phyloP scores from a whole-genome alignment of 441 rosid species.

The Bocquillonia castaneifolia region DNA sequence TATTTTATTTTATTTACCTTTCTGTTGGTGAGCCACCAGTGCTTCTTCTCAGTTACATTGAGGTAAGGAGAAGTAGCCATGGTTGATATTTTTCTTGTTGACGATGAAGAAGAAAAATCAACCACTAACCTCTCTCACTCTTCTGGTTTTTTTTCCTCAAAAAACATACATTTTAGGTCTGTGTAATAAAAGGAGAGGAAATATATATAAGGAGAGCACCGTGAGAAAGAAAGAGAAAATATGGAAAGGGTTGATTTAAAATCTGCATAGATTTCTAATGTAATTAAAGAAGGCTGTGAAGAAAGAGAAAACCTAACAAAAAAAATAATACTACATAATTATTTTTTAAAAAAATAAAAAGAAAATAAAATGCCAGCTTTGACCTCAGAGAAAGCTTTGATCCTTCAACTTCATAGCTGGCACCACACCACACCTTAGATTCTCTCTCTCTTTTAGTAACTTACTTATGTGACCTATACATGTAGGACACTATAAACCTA shows the following conservation, averaged over 20 bases:
- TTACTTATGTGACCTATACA: constrained; percentile 25
- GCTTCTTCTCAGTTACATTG: constrained; percentile 50
- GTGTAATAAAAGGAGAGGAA: constrained; percentile 16
- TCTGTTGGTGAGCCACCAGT: constrained; percentile 91
- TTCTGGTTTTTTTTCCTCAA: neutral
- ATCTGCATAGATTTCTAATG: constrained; percentile 30
- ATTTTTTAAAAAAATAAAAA: neutral
- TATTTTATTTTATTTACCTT: constrained; percentile 38
- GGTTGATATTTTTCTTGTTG: constrained; percentile 20
- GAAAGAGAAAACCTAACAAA: constrained; percentile 16
- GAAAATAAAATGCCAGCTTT: constrained; percentile 45
- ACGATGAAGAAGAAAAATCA: constrained; percentile 27
- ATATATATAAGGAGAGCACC: constrained; percentile 20
- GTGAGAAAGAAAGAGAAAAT: constrained; percentile 17
- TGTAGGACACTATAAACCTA: neutral
- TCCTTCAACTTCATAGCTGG: constrained; percentile 83
- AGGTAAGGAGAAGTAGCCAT: constrained; percentile 53
- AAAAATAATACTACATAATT: neutral
- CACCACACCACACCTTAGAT: constrained; percentile 46
- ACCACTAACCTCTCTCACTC: constrained; percentile 24
- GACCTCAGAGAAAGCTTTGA: constrained; percentile 62
- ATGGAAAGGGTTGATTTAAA: constrained; percentile 27
- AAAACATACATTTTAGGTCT: constrained; percentile 19
- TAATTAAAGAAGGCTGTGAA: constrained; percentile 32
- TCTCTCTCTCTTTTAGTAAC: constrained; percentile 39